Percentiles rank a stretch among this genome's conserved stretches.
phyloP scores from a whole-genome alignment of 345 rosid species.

The Punica granatum region DNA sequence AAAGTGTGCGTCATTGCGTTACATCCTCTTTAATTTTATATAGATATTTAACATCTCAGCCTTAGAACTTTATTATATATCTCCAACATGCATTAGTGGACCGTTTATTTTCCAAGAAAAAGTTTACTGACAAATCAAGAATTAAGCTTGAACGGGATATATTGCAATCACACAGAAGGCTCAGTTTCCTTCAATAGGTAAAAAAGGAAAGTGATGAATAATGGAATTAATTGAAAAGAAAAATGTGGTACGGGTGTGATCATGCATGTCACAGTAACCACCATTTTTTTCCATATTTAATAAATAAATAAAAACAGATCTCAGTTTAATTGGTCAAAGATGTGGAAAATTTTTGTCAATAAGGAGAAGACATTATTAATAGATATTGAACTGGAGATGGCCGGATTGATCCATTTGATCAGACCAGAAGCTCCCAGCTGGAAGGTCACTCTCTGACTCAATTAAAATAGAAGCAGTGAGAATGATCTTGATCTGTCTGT shows the following conservation, averaged over 20 bases:
- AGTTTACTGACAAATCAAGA: no score
- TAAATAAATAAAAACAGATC: conserved; percentile 14
- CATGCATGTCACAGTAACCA: conserved; percentile 8
- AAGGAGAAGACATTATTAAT: conserved; percentile 9
- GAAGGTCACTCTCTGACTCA: conserved; percentile 21
- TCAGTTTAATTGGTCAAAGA: conserved; percentile 36
- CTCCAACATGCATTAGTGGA: no score
- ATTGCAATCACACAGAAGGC: not conserved
- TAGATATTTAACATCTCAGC: no score
- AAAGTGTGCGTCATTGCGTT: no score
- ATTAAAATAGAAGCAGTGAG: conserved; percentile 14
- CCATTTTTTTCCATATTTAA: not conserved
- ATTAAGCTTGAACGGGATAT: no score
- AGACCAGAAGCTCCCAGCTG: conserved; percentile 28
- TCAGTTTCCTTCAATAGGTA: no score
- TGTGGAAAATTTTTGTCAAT: conserved; percentile 20
- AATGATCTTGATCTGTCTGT: conserved; percentile 21
- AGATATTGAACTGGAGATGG: not conserved
- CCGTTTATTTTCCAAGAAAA: no score
- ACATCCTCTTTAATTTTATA: no score
- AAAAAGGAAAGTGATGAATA: no score
- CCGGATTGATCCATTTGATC: conserved; percentile 6
- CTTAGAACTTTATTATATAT: no score
- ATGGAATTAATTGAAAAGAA: conserved; percentile 5
- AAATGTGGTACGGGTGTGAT: not conserved